Conservation (phyloP, 1,284 basidiomycete genomes). For the Peniophora sp. region DNA sequence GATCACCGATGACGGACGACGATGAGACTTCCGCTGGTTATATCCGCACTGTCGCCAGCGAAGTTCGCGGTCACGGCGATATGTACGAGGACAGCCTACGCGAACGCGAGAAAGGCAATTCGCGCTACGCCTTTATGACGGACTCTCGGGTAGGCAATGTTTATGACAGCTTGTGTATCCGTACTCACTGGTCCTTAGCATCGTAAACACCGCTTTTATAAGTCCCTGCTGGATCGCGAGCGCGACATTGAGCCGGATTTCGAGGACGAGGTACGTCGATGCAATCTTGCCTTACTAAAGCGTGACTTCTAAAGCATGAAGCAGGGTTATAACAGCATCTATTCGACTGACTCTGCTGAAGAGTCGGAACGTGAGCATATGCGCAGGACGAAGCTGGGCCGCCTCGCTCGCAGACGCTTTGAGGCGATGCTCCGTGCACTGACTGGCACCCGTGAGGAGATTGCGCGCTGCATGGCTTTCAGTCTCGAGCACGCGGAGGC, state of each 20-base stretch:
- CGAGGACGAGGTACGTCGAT: slow-evolving; percentile 80
- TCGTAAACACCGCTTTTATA: slow-evolving; percentile 77
- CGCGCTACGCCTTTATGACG: slow-evolving; percentile 76
- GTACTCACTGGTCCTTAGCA: slow-evolving; percentile 38
- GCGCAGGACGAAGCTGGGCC: slow-evolving; percentile 69
- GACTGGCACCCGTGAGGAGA: slow-evolving; percentile 81
- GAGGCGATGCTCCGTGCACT: slow-evolving; percentile 85
- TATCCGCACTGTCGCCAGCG: slow-evolving; percentile 76
- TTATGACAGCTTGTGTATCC: slow-evolving; percentile 6
- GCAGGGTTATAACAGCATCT: slow-evolving; percentile 86
- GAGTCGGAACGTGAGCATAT: slow-evolving; percentile 82
- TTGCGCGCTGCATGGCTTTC: slow-evolving; percentile 93
- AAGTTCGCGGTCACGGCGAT: slow-evolving; percentile 75
- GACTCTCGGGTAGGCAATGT: slow-evolving; percentile 49
- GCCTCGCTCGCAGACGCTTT: slow-evolving; percentile 73
- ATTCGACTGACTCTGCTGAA: slow-evolving; percentile 93
- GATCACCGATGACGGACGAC: slow-evolving; percentile 36
- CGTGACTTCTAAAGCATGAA: slow-evolving; percentile 1
- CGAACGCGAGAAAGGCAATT: slow-evolving; percentile 73
- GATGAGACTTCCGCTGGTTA: slow-evolving; percentile 74
- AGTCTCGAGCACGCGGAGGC: slow-evolving; percentile 93
- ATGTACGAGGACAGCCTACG: slow-evolving; percentile 72
- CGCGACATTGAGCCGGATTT: slow-evolving; percentile 58
- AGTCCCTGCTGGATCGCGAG: slow-evolving; percentile 58
- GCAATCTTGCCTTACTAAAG: slow-evolving; percentile 15